phyloP scores from a whole-genome alignment of 1,139 yeast species.

The Suhomyces bribrorum region DNA sequence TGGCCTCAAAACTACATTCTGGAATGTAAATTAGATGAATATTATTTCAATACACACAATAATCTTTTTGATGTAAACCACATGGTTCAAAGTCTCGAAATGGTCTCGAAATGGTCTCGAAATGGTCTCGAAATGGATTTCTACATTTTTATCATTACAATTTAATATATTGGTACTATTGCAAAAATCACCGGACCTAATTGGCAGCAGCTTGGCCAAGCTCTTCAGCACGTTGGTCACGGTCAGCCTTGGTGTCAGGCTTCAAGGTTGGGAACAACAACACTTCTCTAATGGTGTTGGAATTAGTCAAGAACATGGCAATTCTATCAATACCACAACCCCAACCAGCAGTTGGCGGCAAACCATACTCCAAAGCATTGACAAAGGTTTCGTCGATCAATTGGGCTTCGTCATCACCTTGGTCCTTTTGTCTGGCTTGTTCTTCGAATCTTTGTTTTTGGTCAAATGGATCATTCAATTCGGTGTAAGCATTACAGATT shows the following conservation, averaged over 20 bases:
- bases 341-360: constrained; percentile 99
- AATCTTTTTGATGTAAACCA: too few relatives aligned
- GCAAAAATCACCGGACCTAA: too few relatives aligned
- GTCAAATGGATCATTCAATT: constrained; percentile 97
- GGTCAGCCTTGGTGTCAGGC: constrained; percentile 68
- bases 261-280: constrained; percentile 97
- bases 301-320: constrained; percentile 96
- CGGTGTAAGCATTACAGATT: constrained; percentile 97
- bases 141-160: too few relatives aligned
- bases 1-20: too few relatives aligned
- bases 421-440: constrained; percentile 97
- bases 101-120: too few relatives aligned
- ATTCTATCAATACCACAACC: constrained; percentile 96
- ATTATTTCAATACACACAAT: too few relatives aligned
- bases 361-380: constrained; percentile 96
- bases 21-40: too few relatives aligned
- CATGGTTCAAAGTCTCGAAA: too few relatives aligned
- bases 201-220: neutral
- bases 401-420: constrained; percentile 99
- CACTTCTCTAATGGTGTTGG: constrained; percentile 97
- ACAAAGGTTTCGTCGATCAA: constrained; percentile 94
- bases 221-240: constrained; percentile 4
- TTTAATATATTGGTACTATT: too few relatives aligned
- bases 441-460: constrained; percentile 97
- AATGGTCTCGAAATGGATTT: too few relatives aligned